Conservation (phyloP, 2,329 filamentous ascomycete genomes). For the Diaporthe sp. region DNA sequence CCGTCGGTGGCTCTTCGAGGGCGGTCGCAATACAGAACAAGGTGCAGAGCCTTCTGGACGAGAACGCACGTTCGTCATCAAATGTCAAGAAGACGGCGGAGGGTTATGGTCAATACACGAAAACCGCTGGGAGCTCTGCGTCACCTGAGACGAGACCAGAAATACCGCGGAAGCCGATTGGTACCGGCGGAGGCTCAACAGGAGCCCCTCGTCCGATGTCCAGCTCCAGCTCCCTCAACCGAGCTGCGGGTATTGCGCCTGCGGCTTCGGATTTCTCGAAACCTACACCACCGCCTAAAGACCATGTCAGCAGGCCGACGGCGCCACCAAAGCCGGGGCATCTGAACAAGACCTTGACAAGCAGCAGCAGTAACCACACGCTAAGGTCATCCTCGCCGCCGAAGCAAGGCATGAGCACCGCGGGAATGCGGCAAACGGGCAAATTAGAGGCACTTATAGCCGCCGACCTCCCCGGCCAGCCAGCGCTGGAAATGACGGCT, state of each 20-base stretch:
- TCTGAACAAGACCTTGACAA: conserved; percentile 67
- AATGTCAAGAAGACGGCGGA: conserved; percentile 79
- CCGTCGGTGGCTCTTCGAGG: conserved; percentile 71
- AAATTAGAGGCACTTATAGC: conserved; percentile 57
- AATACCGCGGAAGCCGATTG: conserved; percentile 66
- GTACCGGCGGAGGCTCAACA: conserved; percentile 45
- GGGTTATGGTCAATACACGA: conserved; percentile 91
- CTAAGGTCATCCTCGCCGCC: conserved; percentile 58
- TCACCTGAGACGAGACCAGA: conserved; percentile 57
- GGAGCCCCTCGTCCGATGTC: conserved; percentile 45
- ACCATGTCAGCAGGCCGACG: conserved; percentile 56
- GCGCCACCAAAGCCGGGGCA: conserved; percentile 74
- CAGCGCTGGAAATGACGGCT: conserved; percentile 67
- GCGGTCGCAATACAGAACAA: conserved; percentile 93
- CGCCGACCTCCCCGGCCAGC: conserved; percentile 62
- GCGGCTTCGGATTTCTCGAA: conserved; percentile 37
- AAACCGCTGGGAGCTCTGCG: conserved; percentile 56
- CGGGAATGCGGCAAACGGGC: conserved; percentile 46
- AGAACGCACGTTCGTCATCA: conserved; percentile 74
- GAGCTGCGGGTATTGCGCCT: conserved; percentile 42
- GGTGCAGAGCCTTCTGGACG: conserved; percentile 86
- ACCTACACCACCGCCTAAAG: conserved; percentile 48
- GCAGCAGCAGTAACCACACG: conserved; percentile 33
- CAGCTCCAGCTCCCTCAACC: conserved; percentile 35
- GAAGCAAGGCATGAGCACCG: conserved; percentile 52